Base-by-base conservation (phyloP, 1,139 yeast species). In the Scheffersomyces titani region DNA sequence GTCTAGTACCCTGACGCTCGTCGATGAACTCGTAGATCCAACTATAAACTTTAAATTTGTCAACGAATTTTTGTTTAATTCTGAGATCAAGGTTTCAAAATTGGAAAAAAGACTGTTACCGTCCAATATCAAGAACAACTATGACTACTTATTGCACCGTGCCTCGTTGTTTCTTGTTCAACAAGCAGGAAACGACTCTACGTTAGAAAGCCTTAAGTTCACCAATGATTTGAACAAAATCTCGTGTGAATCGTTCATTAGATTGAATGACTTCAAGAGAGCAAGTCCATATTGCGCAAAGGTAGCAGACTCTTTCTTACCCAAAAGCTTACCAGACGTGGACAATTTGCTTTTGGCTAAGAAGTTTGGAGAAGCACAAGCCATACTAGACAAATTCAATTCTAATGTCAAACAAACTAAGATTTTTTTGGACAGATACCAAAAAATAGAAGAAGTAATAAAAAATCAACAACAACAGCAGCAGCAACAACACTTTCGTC, bases 401-500 rank as follows among this genome's bases (percentile, higher is more conserved):
- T 62, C 64, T 5, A 75, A 76, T 53, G 73, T 77, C 5, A 69
- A 67, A 52, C 77, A 75, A 51, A 82, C 87, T n/a, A 69, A 71
- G 44, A 60, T 73, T 51, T 80, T 79, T 59, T 72, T 71, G 22
- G 68, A 69, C 21, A 64, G 79, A 52, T 70, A 66, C 61, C 60
- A 54, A 5, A 64, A 64, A 30, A 63, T 80, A 9, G 75, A 74
- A 51, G 65, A 67, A 47, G 60, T 58, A 13, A 58, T 60, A 50
- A 68, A 68, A 20, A 76, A 81, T 52, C 81, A 80, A 46, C 78
- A 78, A 22, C 80, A 78, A 53, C 77, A 77, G 57, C 72, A 72
- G 44, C 76, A 77, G 51, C 72, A 81, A 53, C 83, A 81, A 30
- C 84, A 81, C 53, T 85, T 82, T 36, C 81, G 79, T 47, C 81